phyloP scores from a whole-genome alignment of 441 rosid species.

The Populus tomentosa region DNA sequence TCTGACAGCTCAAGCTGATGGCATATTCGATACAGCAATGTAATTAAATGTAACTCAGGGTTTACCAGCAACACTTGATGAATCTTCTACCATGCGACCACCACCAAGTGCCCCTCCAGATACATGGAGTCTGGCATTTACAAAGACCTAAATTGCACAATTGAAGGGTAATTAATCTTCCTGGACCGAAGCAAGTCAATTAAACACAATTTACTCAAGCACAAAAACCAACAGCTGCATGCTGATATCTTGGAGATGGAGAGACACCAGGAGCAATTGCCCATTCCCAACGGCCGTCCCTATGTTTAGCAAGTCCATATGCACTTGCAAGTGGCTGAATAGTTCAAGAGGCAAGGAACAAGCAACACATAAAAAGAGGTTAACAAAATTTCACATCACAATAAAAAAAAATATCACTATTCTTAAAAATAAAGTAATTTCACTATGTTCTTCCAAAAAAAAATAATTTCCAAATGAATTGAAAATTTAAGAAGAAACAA shows the following conservation, averaged over 20 bases:
- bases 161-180: too few relatives aligned
- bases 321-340: conserved; percentile 92
- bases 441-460: background rate
- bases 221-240: conserved; percentile 83
- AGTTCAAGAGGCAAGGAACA: conserved; percentile 16
- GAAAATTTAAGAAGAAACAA: background rate
- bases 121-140: too few relatives aligned
- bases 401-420: background rate
- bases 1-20: too few relatives aligned
- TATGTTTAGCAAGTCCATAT: conserved; percentile 97
- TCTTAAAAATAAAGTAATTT: background rate
- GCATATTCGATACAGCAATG: too few relatives aligned
- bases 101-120: too few relatives aligned
- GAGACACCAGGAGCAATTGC: conserved; percentile 99
- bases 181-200: conserved; percentile 1
- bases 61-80: too few relatives aligned
- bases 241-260: conserved; percentile 98
- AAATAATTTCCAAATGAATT: background rate
- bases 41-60: too few relatives aligned
- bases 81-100: too few relatives aligned
- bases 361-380: background rate
- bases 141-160: too few relatives aligned
- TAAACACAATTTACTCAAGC: background rate
- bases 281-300: conserved; percentile 99
- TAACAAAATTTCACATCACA: background rate